Evolutionary conservation across 2,329 filamentous ascomycete genomes (phyloP).

Genomic region (Venturia asperata): DNA sequence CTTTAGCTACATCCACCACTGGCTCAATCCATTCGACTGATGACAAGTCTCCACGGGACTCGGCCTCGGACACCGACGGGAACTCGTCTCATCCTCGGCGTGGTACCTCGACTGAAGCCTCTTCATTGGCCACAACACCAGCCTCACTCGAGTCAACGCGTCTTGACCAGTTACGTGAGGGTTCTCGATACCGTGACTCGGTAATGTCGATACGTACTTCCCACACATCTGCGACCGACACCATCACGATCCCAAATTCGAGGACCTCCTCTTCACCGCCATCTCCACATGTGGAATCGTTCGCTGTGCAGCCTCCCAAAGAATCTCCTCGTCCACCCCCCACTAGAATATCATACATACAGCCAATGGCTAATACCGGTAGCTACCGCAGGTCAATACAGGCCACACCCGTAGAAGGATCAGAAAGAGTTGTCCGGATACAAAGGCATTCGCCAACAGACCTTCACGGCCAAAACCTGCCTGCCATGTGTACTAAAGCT

Average conservation of each 20-base stretch:
- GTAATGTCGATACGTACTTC: constrained; percentile 32
- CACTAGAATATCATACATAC: neutral
- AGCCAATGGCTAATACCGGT: neutral
- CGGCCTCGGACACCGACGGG: neutral
- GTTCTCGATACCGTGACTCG: constrained; percentile 29
- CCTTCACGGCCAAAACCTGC: neutral
- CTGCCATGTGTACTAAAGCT: neutral
- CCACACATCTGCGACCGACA: constrained; percentile 17
- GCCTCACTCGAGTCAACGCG: constrained; percentile 32
- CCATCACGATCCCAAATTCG: constrained; percentile 13
- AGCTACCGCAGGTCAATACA: constrained; percentile 4
- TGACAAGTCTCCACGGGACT: constrained; percentile 3
- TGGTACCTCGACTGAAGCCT: constrained; percentile 25
- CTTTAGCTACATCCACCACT: neutral
- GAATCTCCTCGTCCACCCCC: neutral
- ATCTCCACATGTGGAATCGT: constrained; percentile 15
- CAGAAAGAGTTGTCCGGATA: neutral
- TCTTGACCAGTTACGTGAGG: constrained; percentile 33
- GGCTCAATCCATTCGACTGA: neutral
- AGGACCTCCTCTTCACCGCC: constrained; percentile 15
- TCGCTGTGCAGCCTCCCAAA: neutral
- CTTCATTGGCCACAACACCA: constrained; percentile 31
- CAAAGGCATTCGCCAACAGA: neutral
- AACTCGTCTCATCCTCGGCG: neutral
- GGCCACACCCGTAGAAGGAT: neutral